These are phyloP conservation scores for Chaetomium tenue DNA, from an alignment of 495 filamentous ascomycete species.

Conservation along the genomic window DNA sequence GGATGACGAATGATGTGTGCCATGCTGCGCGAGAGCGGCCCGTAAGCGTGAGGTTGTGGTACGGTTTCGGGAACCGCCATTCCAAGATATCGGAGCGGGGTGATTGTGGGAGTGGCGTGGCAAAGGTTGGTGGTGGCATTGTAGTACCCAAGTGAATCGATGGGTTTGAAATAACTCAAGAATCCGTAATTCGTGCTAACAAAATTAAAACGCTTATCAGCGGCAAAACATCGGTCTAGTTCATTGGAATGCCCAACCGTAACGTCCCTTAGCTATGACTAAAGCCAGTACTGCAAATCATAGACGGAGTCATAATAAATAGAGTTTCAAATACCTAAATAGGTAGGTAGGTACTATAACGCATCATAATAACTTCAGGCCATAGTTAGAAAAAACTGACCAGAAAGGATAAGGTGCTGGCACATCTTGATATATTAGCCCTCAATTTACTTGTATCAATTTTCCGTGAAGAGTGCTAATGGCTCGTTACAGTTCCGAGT, in stretches of 20 bases:
- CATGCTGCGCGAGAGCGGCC: slow-evolving; percentile 43
- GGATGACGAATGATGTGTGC: slow-evolving; percentile 46
- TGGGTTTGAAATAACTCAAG: background rate
- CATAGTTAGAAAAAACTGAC: too few species aligned
- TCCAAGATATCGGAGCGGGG: slow-evolving; percentile 39
- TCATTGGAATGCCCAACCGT: background rate
- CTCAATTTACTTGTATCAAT: too few species aligned
- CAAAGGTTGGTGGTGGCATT: slow-evolving; percentile 27
- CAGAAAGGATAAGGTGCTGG: too few species aligned
- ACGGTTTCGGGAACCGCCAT: slow-evolving; percentile 41
- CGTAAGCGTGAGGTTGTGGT: slow-evolving; percentile 36
- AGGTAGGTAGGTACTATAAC: too few species aligned
- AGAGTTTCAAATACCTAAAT: too few species aligned
- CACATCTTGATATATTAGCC: too few species aligned
- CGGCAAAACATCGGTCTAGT: slow-evolving; percentile 17
- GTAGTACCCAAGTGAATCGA: background rate
- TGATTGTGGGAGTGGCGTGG: slow-evolving; percentile 39
- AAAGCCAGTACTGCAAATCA: background rate
- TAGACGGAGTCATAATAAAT: background rate
- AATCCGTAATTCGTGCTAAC: background rate
- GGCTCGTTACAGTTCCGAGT: too few species aligned
- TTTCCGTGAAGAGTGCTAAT: too few species aligned
- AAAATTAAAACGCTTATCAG: background rate
- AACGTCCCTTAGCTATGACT: too few species aligned
- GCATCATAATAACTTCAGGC: too few species aligned